Evolutionary conservation across 2,329 filamentous ascomycete genomes (phyloP), one percentile per base, ranked within the genome.

Genomic region (Exophiala mesophila): DNA sequence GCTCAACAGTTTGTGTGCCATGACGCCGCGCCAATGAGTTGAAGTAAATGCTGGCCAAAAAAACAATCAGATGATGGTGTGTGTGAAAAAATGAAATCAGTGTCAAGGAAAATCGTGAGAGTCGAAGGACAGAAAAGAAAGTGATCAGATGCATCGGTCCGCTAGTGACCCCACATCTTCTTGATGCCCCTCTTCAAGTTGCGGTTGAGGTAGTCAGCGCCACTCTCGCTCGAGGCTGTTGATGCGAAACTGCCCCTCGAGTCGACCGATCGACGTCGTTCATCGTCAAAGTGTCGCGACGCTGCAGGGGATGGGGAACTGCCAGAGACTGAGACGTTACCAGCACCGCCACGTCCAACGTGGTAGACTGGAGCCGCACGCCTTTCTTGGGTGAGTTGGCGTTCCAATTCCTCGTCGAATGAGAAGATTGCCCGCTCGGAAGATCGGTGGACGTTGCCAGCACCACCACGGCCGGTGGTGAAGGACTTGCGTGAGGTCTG

Each of bases 401-500:
- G 72, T 53, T 77, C 71, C 38, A 82, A 70, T 57, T 82, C 78
- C 65, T 82, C 78, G 60, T 82, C 78, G 63, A 82, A 82, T 62
- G 72, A 75, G 70, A 82, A 82, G 60, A 82, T 80, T 57, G 74
- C 70, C 29, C 76, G 70, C 54, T 81, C 73, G 47, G 47, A 36
- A 12, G 39, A 26, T 7, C 57, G 62, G 64, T 73, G 69, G 50
- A 77, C 64, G 58, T 78, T 78, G 50, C 75, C 75, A 12, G 71
- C 72, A 32, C 75, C 74, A 41, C 76, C 76, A 36, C 74, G 72
- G 44, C 75, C 74, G 24, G 68, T 64, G 20, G 55, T 64, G 61
- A 64, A 69, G 37, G 59, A 59, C 19, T 56, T 39, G 54, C 70
- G 56, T 39, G 67, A 69, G 47, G 70, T 52, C n/a, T 66, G 58